Evolutionary conservation across 805 yeast genomes (phyloP).

Genomic region (Cyberlindnera meyerae): DNA sequence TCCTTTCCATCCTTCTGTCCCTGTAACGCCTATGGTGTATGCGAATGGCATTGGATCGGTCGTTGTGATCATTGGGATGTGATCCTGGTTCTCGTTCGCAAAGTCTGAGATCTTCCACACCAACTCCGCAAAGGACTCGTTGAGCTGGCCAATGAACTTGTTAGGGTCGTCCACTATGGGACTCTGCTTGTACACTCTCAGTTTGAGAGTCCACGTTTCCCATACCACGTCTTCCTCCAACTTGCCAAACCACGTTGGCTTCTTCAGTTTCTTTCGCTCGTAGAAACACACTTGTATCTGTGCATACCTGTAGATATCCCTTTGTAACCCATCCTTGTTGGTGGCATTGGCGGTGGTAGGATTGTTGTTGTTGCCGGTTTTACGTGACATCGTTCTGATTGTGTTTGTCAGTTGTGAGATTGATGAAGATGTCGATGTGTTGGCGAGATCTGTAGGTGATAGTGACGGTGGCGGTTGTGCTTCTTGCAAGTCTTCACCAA

Average conservation of each 20-base stretch:
- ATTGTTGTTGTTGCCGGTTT: too few relatives aligned
- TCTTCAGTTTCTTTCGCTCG: conserved; percentile 38
- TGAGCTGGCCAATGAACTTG: conserved; percentile 3
- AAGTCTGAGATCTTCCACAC: conserved; percentile 33
- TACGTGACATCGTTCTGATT: too few relatives aligned
- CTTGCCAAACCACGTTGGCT: conserved; percentile 50
- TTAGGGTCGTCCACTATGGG: conserved; percentile 4
- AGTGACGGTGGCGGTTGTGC: neutral
- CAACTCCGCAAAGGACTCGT: conserved; percentile 11
- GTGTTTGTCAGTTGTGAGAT: too few relatives aligned
- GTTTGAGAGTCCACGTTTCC: conserved; percentile 65
- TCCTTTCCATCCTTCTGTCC: conserved; percentile 26
- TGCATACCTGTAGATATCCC: conserved; percentile 23
- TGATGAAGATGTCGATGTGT: too few relatives aligned
- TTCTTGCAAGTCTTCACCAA: conserved; percentile 11
- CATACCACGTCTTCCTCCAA: conserved; percentile 46
- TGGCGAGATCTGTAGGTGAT: neutral
- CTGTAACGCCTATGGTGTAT: conserved; percentile 33
- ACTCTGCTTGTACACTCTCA: conserved; percentile 42
- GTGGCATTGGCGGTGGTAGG: too few relatives aligned
- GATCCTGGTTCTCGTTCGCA: conserved; percentile 55
- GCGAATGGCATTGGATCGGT: conserved; percentile 66
- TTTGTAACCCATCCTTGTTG: conserved; percentile 17
- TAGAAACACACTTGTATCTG: conserved; percentile 35
- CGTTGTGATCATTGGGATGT: conserved; percentile 71